A percentile compares a stretch with the other conserved stretches of the same genome.
Evolutionary conservation across 1,284 basidiomycete species (phyloP).

Genomic region (Pterulicium gracile): DNA sequence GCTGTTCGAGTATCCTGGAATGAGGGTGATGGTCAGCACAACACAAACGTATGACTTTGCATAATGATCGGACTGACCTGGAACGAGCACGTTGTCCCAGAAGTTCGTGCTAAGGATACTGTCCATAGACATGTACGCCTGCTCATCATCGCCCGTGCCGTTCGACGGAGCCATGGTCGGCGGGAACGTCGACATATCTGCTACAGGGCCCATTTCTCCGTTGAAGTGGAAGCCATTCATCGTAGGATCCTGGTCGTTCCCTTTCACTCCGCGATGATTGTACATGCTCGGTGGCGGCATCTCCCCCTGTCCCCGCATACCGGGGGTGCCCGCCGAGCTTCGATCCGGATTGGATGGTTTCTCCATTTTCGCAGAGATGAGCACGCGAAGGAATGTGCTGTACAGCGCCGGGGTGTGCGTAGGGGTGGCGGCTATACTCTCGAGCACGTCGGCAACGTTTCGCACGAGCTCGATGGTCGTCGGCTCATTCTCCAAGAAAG

Average conservation of each 20-base stretch:
- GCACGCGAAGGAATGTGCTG: slow-evolving; percentile 74
- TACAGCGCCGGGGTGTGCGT: slow-evolving; percentile 83
- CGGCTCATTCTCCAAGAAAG: slow-evolving; percentile 65
- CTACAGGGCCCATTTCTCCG: slow-evolving; percentile 71
- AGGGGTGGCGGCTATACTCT: slow-evolving; percentile 61
- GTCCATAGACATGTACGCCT: slow-evolving; percentile 62
- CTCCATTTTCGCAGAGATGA: slow-evolving; percentile 54
- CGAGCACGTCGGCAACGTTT: slow-evolving; percentile 73
- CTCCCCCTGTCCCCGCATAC: background rate
- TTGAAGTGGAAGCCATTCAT: slow-evolving; percentile 56
- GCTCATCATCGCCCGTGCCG: slow-evolving; percentile 28
- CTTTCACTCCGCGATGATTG: background rate
- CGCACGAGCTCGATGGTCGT: slow-evolving; percentile 64
- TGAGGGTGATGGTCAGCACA: slow-evolving; percentile 4
- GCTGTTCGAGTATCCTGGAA: slow-evolving; percentile 53
- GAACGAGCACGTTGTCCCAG: slow-evolving; percentile 78
- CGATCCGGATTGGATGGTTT: background rate
- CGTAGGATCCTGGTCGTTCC: slow-evolving; percentile 6
- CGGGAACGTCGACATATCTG: slow-evolving; percentile 71
- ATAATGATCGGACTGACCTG: slow-evolving; percentile 39
- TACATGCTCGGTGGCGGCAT: slow-evolving; percentile 1
- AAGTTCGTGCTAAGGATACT: slow-evolving; percentile 67
- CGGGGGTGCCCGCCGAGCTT: slow-evolving; percentile 1
- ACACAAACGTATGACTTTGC: slow-evolving; percentile 7
- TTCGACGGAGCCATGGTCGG: slow-evolving; percentile 57